Percentiles rank a stretch among this genome's conserved stretches.
Evolutionary conservation across 2,329 filamentous ascomycete species (phyloP).

Genomic region (Penicillium concentricum): DNA sequence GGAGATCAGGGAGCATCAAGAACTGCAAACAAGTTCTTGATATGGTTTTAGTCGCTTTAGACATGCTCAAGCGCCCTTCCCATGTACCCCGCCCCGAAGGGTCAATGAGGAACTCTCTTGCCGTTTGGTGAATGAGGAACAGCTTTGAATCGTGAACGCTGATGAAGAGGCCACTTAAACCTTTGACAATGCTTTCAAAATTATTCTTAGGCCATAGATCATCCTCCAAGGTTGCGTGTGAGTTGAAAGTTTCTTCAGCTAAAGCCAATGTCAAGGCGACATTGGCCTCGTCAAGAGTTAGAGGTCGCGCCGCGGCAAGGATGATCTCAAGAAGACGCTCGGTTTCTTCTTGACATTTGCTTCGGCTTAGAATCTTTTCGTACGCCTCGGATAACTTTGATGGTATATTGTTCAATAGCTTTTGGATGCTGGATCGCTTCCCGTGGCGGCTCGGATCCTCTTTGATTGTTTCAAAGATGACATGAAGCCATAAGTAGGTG

Average conservation of each 20-base stretch:
- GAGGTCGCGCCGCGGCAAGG: too few relatives aligned
- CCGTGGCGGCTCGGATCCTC: too few relatives aligned
- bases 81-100: neutral
- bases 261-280: neutral
- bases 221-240: neutral
- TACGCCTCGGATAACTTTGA: too few relatives aligned
- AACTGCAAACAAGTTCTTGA: neutral
- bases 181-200: neutral
- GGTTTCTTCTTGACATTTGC: too few relatives aligned
- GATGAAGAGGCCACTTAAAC: neutral
- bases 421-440: too few relatives aligned
- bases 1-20: neutral
- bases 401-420: too few relatives aligned
- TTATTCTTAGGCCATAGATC: neutral
- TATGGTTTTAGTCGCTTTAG: neutral
- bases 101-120: neutral
- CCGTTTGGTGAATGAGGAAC: neutral
- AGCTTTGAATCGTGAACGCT: neutral
- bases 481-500: too few relatives aligned
- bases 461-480: too few relatives aligned
- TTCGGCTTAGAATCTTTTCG: too few relatives aligned
- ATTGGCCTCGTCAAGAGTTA: too few relatives aligned
- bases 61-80: neutral
- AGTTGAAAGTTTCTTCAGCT: neutral
- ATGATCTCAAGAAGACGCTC: too few relatives aligned